Conservation (phyloP, 306 rosid species). For the Castanea sativa region DNA sequence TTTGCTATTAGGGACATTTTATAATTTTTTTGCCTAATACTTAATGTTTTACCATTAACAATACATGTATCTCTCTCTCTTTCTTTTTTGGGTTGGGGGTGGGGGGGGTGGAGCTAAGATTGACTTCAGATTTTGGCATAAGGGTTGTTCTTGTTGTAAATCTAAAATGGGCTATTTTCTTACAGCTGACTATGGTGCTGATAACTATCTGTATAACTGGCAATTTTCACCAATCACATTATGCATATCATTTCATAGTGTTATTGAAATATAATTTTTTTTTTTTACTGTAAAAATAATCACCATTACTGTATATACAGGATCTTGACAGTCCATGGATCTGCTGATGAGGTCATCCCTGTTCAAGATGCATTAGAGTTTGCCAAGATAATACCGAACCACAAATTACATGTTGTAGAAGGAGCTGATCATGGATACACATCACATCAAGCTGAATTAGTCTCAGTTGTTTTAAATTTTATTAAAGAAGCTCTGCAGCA, state of each 20-base stretch:
- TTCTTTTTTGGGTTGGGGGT: too few relatives aligned
- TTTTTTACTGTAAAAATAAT: not conserved
- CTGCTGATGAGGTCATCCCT: constrained; percentile 46
- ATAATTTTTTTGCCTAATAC: too few relatives aligned
- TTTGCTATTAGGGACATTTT: too few relatives aligned
- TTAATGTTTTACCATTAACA: too few relatives aligned
- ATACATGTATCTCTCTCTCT: too few relatives aligned
- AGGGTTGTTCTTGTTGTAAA: too few relatives aligned
- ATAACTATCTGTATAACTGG: not conserved
- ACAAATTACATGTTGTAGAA: constrained; percentile 53
- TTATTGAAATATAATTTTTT: not conserved
- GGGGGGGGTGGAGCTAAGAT: too few relatives aligned
- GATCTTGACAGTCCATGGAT: constrained; percentile 75
- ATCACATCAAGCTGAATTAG: constrained; percentile 48
- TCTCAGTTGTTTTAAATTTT: constrained; percentile 40
- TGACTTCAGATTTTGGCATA: too few relatives aligned
- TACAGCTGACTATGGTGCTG: not conserved
- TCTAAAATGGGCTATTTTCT: too few relatives aligned
- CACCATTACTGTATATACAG: constrained; percentile 31
- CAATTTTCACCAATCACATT: not conserved
- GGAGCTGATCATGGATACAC: constrained; percentile 70
- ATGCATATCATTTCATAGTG: not conserved
- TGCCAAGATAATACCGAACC: constrained; percentile 70
- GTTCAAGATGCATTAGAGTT: constrained; percentile 63
- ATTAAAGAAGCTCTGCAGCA: constrained; percentile 44